Conservation (phyloP, 2,329 filamentous ascomycete species). For the Neopestalotiopsis sp. region DNA sequence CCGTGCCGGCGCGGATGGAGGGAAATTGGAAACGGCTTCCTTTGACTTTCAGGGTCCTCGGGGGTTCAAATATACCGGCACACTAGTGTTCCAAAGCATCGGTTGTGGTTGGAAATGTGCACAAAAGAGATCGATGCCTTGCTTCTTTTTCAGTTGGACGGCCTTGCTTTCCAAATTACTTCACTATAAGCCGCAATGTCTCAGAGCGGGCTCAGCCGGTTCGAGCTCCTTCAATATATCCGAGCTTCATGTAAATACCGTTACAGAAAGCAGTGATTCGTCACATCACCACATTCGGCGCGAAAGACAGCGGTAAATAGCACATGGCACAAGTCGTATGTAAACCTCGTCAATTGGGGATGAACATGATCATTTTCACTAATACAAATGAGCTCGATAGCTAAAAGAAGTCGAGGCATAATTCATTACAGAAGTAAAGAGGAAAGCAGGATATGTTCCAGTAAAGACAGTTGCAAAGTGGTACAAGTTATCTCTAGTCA, state of each 20-base stretch:
- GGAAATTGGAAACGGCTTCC: background rate
- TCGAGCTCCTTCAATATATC: background rate
- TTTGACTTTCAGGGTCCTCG: background rate
- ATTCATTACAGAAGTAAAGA: too few relatives aligned
- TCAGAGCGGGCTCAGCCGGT: background rate
- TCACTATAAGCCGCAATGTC: background rate
- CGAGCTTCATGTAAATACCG: background rate
- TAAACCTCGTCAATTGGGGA: background rate
- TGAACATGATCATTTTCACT: background rate
- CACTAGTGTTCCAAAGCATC: background rate
- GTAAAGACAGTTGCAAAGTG: too few relatives aligned
- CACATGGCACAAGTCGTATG: background rate
- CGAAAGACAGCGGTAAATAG: background rate
- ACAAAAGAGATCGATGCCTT: background rate
- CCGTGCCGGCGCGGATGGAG: background rate
- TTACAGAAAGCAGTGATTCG: background rate
- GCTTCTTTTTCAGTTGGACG: background rate
- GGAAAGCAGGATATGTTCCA: too few relatives aligned
- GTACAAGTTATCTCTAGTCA: background rate
- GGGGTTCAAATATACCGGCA: background rate
- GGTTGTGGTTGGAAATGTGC: background rate
- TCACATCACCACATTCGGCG: background rate
- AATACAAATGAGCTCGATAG: background rate
- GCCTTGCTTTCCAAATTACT: background rate
- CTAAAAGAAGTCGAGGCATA: too few relatives aligned